Evolutionary conservation across 2,329 filamentous ascomycete genomes (phyloP).

Genomic region (Dryadomyces quercus-mongolicae): DNA sequence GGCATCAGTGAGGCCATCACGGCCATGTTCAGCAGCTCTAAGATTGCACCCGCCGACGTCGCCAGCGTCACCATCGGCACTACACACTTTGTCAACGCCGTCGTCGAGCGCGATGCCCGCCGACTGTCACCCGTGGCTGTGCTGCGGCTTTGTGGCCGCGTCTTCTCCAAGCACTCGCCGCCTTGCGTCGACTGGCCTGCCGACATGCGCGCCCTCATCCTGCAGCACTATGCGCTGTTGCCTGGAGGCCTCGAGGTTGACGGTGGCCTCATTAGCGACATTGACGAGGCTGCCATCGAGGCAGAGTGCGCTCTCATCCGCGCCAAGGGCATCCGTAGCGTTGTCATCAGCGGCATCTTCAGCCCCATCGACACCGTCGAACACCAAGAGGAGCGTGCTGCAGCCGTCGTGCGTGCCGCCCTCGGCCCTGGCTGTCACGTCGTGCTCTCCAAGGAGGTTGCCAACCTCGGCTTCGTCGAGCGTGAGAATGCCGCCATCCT

Average conservation of each 20-base stretch:
- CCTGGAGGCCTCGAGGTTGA: constrained; percentile 37
- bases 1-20: constrained; percentile 12
- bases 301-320: constrained; percentile 26
- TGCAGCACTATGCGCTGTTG: constrained; percentile 32
- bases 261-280: constrained; percentile 42
- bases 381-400: constrained; percentile 37
- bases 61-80: constrained; percentile 13
- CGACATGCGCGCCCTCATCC: constrained; percentile 25
- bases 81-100: constrained; percentile 14
- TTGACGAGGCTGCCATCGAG: constrained; percentile 36
- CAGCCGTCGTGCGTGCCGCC: constrained; percentile 32
- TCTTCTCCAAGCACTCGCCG: constrained; percentile 26
- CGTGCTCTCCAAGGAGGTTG: constrained; percentile 19
- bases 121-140: constrained; percentile 19
- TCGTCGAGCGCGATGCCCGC: constrained; percentile 13
- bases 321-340: constrained; percentile 15
- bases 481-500: constrained; percentile 41
- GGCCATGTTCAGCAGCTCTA: constrained; percentile 2
- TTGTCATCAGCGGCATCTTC: constrained; percentile 46
- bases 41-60: constrained; percentile 3
- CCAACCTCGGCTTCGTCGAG: constrained; percentile 28
- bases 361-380: constrained; percentile 42
- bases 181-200: constrained; percentile 26
- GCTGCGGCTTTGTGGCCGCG: constrained; percentile 17
- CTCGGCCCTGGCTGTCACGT: constrained; percentile 25